Percentiles rank a stretch among this genome's conserved stretches.
Conservation (phyloP, 495 filamentous ascomycete species). For the Cairneyella variabilis region DNA sequence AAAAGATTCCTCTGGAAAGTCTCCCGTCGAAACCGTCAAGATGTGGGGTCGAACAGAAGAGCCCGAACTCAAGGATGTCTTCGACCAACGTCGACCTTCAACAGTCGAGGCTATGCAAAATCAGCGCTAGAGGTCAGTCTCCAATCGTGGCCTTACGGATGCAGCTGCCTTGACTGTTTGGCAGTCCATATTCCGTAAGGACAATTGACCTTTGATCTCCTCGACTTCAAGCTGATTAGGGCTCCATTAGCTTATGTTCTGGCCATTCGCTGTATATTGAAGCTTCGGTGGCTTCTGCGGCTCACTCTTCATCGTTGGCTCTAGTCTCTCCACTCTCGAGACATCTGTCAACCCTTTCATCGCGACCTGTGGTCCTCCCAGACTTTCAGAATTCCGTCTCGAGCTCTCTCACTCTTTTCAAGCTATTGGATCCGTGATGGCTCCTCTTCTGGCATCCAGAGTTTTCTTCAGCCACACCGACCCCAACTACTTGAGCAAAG, state of each 20-base stretch:
- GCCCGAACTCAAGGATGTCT: conserved; percentile 19
- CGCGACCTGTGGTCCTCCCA: conserved; percentile 60
- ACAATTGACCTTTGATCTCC: conserved; percentile 43
- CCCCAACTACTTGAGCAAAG: conserved; percentile 49
- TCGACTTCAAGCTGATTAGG: conserved; percentile 52
- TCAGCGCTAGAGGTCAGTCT: conserved; percentile 21
- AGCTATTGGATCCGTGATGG: conserved; percentile 57
- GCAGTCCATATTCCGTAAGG: conserved; percentile 44
- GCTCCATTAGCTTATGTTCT: conserved; percentile 57
- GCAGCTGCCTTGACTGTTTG: conserved; percentile 44
- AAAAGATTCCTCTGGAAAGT: no score
- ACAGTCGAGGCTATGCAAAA: conserved; percentile 24
- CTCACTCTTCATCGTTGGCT: conserved; percentile 67
- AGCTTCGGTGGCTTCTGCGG: conserved; percentile 69
- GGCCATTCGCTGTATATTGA: conserved; percentile 51
- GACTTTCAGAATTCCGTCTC: conserved; percentile 66
- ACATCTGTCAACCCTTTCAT: conserved; percentile 61
- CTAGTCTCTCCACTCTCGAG: conserved; percentile 67
- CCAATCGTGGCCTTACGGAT: conserved; percentile 40
- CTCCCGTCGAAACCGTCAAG: no score
- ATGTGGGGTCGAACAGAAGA: background rate
- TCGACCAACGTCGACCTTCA: conserved; percentile 23
- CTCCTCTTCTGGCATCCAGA: conserved; percentile 62
- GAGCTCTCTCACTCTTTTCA: conserved; percentile 66
- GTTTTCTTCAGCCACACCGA: conserved; percentile 60